These are phyloP conservation scores for Leptographium procerum DNA, from an alignment of 2,329 filamentous ascomycete species.

Conservation along the genomic window DNA sequence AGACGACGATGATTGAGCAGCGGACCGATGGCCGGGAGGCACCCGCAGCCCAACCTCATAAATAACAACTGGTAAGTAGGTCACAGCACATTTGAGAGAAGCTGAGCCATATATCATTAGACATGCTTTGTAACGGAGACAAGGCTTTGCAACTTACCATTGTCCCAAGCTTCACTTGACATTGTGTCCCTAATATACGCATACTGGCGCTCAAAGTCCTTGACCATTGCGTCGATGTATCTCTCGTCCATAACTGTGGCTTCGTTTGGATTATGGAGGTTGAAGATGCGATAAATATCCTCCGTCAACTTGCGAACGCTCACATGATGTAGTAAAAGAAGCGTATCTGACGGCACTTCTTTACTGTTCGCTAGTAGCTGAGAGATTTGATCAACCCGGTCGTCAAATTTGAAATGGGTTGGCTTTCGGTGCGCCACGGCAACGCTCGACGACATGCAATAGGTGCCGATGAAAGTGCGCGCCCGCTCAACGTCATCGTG, in stretches of 20 bases:
- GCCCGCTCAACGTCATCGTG: slow-evolving; percentile 10
- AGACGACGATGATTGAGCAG: not conserved
- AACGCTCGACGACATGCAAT: slow-evolving; percentile 13
- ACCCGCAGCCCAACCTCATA: slow-evolving; percentile 12
- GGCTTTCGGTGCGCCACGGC: slow-evolving; percentile 12
- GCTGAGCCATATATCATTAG: not conserved
- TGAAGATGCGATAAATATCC: slow-evolving; percentile 12
- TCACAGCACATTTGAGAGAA: slow-evolving; percentile 7
- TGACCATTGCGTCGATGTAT: slow-evolving; percentile 13
- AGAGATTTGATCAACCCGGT: slow-evolving; percentile 9
- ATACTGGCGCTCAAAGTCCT: slow-evolving; percentile 12
- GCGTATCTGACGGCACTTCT: slow-evolving; percentile 5
- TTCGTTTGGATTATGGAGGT: slow-evolving; percentile 3
- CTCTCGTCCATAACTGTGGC: slow-evolving; percentile 8
- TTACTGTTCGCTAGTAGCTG: slow-evolving; percentile 7
- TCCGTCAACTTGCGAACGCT: slow-evolving; percentile 12
- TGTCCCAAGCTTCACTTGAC: slow-evolving; percentile 10
- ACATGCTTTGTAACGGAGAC: not conserved
- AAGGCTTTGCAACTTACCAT: slow-evolving; percentile 6
- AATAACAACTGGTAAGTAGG: slow-evolving; percentile 12
- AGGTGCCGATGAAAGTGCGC: slow-evolving; percentile 12
- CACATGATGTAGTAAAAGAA: slow-evolving; percentile 10
- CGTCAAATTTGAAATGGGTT: slow-evolving; percentile 12
- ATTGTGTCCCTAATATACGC: slow-evolving; percentile 8
- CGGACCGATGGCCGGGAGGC: slow-evolving; percentile 5